Percentiles rank a stretch among this genome's conserved stretches.
phyloP scores from a whole-genome alignment of 2,329 filamentous ascomycete species.

The Sclerotinia spermophila region DNA sequence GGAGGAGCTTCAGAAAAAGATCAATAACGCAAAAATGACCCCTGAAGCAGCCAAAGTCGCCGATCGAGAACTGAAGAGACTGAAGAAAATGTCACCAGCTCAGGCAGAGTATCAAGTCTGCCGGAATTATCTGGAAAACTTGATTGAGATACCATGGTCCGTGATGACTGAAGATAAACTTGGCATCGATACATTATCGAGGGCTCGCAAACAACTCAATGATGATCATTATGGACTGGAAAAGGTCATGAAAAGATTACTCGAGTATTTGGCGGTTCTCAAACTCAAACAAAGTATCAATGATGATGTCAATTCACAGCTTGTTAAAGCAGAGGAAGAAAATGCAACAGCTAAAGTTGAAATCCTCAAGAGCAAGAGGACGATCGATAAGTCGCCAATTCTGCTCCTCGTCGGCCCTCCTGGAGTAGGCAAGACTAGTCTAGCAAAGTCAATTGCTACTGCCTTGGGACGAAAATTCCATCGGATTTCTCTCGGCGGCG shows the following conservation, averaged over 20 bases:
- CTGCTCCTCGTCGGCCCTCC: conserved; percentile 89
- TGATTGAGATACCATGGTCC: conserved; percentile 92
- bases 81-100: conserved; percentile 93
- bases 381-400: conserved; percentile 94
- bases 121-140: conserved; percentile 87
- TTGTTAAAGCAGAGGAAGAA: conserved; percentile 62
- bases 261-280: conserved; percentile 95
- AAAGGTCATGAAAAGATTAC: conserved; percentile 91
- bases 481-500: conserved; percentile 91
- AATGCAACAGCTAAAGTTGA: conserved; percentile 58
- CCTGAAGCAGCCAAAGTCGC: conserved; percentile 87
- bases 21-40: conserved; percentile 76
- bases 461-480: conserved; percentile 95
- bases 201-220: conserved; percentile 84
- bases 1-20: conserved; percentile 83
- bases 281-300: conserved; percentile 92
- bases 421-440: conserved; percentile 91
- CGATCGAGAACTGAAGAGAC: conserved; percentile 77
- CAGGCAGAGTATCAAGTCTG: conserved; percentile 96
- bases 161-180: conserved; percentile 81
- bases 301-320: conserved; percentile 74
- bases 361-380: conserved; percentile 73
- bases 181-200: conserved; percentile 71
- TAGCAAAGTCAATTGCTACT: conserved; percentile 88
- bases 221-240: conserved; percentile 95